Evolutionary conservation across 192 early-diverging fungal species (phyloP).

Genomic region (Kappamyces sp.): DNA sequence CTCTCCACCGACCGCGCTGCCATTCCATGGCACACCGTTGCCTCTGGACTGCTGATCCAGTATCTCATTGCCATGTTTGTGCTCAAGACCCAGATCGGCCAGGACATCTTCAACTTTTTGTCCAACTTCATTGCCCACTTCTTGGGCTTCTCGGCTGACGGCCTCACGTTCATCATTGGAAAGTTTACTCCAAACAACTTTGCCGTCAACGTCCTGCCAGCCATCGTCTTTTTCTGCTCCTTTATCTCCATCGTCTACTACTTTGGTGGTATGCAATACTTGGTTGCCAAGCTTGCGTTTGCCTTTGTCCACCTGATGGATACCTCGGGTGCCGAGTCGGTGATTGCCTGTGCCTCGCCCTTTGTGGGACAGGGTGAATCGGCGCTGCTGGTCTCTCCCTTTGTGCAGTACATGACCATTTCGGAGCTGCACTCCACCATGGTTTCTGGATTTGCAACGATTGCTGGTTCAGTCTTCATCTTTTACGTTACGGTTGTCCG

Average conservation of each 20-base stretch:
- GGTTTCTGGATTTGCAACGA: conserved; percentile 85
- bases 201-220: conserved; percentile 69
- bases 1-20: conserved; percentile 57
- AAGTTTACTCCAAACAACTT: conserved; percentile 47
- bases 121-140: conserved; percentile 49
- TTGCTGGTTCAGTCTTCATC: conserved; percentile 74
- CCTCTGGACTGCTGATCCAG: conserved; percentile 64
- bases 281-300: conserved; percentile 59
- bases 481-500: conserved; percentile 51
- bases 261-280: conserved; percentile 74
- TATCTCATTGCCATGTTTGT: conserved; percentile 76
- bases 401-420: conserved; percentile 72
- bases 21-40: conserved; percentile 72
- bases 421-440: conserved; percentile 84
- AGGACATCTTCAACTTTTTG: conserved; percentile 67
- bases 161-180: conserved; percentile 68
- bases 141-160: conserved; percentile 60
- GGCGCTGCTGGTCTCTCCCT: conserved; percentile 73
- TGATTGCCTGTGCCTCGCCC: conserved; percentile 79
- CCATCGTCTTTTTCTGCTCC: conserved; percentile 82
- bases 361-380: conserved; percentile 81
- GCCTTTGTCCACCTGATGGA: conserved; percentile 62
- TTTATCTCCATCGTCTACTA: conserved; percentile 81
- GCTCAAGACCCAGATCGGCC: conserved; percentile 62
- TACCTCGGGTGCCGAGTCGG: conserved; percentile 74